phyloP scores from a whole-genome alignment of 768 basidiomycete genomes.

The Leccinum subgranulosum region DNA sequence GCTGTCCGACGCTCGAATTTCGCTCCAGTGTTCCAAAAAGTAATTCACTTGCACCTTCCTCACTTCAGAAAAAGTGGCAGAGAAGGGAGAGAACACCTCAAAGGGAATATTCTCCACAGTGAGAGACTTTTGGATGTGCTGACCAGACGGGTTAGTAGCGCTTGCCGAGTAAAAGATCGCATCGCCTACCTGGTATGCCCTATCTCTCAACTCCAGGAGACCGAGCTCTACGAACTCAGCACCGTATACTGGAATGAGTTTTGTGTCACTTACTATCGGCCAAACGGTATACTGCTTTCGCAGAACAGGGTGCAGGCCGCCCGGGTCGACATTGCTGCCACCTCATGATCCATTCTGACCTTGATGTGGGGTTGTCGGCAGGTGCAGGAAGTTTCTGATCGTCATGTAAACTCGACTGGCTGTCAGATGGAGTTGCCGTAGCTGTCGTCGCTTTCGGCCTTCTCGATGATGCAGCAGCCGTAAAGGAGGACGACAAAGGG shows the following conservation, averaged over 20 bases:
- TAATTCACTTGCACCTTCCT: constrained; percentile 78
- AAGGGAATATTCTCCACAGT: constrained; percentile 79
- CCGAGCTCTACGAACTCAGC: constrained; percentile 53
- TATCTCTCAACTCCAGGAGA: constrained; percentile 65
- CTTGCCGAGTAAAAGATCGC: background rate
- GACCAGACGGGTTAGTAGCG: constrained; percentile 9
- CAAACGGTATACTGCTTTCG: constrained; percentile 79
- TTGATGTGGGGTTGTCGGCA: constrained; percentile 32
- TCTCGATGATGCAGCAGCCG: constrained; percentile 20
- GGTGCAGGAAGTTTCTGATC: constrained; percentile 7
- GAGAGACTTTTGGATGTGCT: constrained; percentile 77
- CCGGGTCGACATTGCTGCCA: constrained; percentile 63
- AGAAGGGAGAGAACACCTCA: constrained; percentile 84
- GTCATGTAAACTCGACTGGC: constrained; percentile 33
- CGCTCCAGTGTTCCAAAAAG: constrained; percentile 79
- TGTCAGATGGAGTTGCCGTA: constrained; percentile 32
- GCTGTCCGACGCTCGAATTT: constrained; percentile 77
- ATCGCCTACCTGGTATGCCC: constrained; percentile 52
- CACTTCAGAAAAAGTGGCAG: constrained; percentile 77
- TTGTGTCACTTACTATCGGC: constrained; percentile 65
- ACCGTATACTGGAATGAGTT: background rate
- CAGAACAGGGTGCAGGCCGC: constrained; percentile 71
- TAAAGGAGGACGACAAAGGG: constrained; percentile 73
- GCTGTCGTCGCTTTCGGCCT: constrained; percentile 5
- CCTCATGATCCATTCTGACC: constrained; percentile 68